Base-by-base conservation (phyloP, 2,329 filamentous ascomycete genomes). In the Metarhizium humberi region DNA sequence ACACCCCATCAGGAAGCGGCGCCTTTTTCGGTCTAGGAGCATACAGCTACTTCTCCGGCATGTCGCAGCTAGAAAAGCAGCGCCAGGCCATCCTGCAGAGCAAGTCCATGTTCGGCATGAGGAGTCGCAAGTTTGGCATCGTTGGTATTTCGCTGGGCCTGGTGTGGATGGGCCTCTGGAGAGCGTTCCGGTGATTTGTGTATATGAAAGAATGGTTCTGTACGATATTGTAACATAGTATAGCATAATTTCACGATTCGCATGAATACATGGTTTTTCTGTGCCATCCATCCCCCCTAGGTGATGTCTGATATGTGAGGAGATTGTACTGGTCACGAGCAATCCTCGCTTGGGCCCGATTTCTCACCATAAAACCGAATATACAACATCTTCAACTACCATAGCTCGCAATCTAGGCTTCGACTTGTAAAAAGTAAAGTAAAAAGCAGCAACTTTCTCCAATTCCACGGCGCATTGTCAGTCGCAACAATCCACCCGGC, bases 1-100 rank as follows among this genome's bases (percentile, higher is more conserved):
- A 45, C 16, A 8, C 18, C 16, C 5, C 13, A 25, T 55, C 62
- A 92, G 88, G 88, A 48, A 86, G 87, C 64, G 79, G 84, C 43
- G 86, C 88, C 1, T 90, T 94, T 60, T 75, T 90, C 55, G 87
- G 86, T 1, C 80, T 92, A 16, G 88, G 84, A 3, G 84, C 78
- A 1, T 94, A 92, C 71, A 91, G 84, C 69, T 92, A 91, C 71
- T 75, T 84, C 58, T 88, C 86, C 3, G 89, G 89, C 56, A 86
- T 85, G 70, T 75, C 76, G 52, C 87, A 92, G 69, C 80, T 94
- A 34, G 78, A 84, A 62, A 76, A 78, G 62, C 85, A 89, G 67
- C 78, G 80, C 58, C 75, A 77, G n/a, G 70, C 74, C 57, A 89
- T 92, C 58, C 71, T 90, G 56, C 76, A 80, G 66, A 88, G 86